Base-by-base conservation (phyloP, 1,284 basidiomycete species). In the Trametes hirsuta region DNA sequence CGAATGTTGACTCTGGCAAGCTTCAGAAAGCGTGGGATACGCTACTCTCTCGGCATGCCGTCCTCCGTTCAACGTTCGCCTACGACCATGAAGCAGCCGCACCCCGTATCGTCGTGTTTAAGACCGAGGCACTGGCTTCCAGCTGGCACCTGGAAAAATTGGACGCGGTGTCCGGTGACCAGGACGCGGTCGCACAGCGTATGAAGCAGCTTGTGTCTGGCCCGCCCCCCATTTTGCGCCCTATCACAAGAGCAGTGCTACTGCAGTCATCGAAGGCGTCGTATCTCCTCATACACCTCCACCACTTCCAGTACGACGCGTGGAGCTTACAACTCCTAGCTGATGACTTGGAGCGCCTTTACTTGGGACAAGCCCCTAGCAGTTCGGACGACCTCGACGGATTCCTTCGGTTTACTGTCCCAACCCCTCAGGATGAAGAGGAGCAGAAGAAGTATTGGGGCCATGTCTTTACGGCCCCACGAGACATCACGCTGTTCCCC, bases 221-320 rank as follows among this genome's bases (percentile, higher is more conserved):
- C 34, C 79, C 81, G 12, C 73, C 76, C 30, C 66, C 75, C 6
- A 64, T 72, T 40, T 68, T 64, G 22, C 59, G 60, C 8, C 74
- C 78, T 14, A 75, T 76, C 51, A 69, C 76, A 4, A 72, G 72
- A 35, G 76, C 74, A 8, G 58, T 74, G 12, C 67, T 81, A 14
- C 55, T 77, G 25, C 67, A 61, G 22, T 75, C 73, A 3, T 62
- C 58, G 18, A 57, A 64, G 37, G 61, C 62, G 18, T 66, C 62
- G 22, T 79, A 76, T 57, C 66, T 83, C n/a, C 59, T 81, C 22
- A 56, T 83, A 30, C 75, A 79, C 53, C 69, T 83, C 52, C 79
- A 83, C 58, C 81, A 83, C 64, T 79, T 81, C 68, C 80, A 82
- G 67, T 83, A 83, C 62, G 81, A 83, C 51, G 81, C 80, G 4